Percentiles rank a stretch among this genome's conserved stretches.
phyloP scores from a whole-genome alignment of 768 basidiomycete genomes.

The Royoungia palumana region DNA sequence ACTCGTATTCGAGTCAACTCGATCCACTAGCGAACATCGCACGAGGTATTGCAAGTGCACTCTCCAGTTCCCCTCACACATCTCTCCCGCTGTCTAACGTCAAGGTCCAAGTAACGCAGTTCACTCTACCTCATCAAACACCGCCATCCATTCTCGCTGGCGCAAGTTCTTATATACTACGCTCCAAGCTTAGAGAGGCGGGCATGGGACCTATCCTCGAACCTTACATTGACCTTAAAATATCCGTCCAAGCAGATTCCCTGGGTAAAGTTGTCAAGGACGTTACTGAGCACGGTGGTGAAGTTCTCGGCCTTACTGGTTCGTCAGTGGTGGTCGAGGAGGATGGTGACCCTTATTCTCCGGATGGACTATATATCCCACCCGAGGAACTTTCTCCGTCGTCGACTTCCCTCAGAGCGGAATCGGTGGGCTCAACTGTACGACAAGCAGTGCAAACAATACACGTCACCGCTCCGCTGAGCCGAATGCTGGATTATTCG shows the following conservation, averaged over 20 bases:
- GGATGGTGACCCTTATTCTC: slow-evolving; percentile 43
- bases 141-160: slow-evolving; percentile 57
- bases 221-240: slow-evolving; percentile 69
- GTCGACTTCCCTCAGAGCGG: slow-evolving; percentile 33
- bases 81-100: slow-evolving; percentile 66
- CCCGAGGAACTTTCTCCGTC: slow-evolving; percentile 77
- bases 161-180: slow-evolving; percentile 62
- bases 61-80: slow-evolving; percentile 78
- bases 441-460: slow-evolving; percentile 60
- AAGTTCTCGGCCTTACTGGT: slow-evolving; percentile 62
- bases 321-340: slow-evolving; percentile 35
- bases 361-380: slow-evolving; percentile 73
- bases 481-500: slow-evolving; percentile 77
- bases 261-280: slow-evolving; percentile 81
- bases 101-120: slow-evolving; percentile 50
- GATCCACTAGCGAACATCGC: slow-evolving; percentile 54
- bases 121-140: slow-evolving; percentile 40
- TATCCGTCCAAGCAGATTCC: slow-evolving; percentile 61
- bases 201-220: slow-evolving; percentile 76
- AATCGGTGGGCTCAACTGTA: slow-evolving; percentile 28
- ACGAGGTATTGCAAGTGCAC: slow-evolving; percentile 64
- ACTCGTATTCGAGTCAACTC: slow-evolving; percentile 39
- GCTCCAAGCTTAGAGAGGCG: slow-evolving; percentile 55
- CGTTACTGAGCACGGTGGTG: slow-evolving; percentile 80
- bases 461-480: slow-evolving; percentile 72